phyloP scores from a whole-genome alignment of 495 filamentous ascomycete species.

The Cercophora scortea region DNA sequence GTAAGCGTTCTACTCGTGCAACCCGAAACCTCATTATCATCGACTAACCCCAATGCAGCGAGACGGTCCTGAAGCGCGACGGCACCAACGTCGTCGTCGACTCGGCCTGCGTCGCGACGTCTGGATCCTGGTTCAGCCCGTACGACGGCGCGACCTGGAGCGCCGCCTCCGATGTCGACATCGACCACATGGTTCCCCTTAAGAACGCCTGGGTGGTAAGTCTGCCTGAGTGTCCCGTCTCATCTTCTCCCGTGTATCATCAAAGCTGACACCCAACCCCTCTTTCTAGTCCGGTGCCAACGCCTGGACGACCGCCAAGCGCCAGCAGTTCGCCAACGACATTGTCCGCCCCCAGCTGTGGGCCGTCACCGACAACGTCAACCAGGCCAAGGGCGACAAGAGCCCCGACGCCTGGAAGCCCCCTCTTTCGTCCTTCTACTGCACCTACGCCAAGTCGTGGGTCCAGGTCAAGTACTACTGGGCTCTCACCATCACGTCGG shows the following conservation, averaged over 20 bases:
- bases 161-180: constrained; percentile 56
- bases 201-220: constrained; percentile 65
- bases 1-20: constrained; percentile 1
- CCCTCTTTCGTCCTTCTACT: constrained; percentile 56
- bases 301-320: constrained; percentile 52
- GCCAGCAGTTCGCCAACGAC: constrained; percentile 66
- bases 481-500: constrained; percentile 36
- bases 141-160: constrained; percentile 69
- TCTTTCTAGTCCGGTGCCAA: constrained; percentile 47
- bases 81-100: constrained; percentile 46
- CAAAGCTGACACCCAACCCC: neutral
- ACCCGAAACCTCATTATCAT: neutral
- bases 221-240: no score
- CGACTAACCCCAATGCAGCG: constrained; percentile 28
- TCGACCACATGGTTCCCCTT: constrained; percentile 70
- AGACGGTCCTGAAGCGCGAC: constrained; percentile 62
- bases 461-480: constrained; percentile 62
- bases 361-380: constrained; percentile 68
- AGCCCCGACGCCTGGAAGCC: constrained; percentile 71
- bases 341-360: constrained; percentile 60
- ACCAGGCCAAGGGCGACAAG: constrained; percentile 59
- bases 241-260: no score
- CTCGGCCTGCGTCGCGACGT: constrained; percentile 46
- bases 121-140: constrained; percentile 55
- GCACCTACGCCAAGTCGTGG: constrained; percentile 68